These are phyloP conservation scores for Emericellopsis cladophorae DNA, from an alignment of 2,329 filamentous ascomycete genomes.

Conservation along the genomic window DNA sequence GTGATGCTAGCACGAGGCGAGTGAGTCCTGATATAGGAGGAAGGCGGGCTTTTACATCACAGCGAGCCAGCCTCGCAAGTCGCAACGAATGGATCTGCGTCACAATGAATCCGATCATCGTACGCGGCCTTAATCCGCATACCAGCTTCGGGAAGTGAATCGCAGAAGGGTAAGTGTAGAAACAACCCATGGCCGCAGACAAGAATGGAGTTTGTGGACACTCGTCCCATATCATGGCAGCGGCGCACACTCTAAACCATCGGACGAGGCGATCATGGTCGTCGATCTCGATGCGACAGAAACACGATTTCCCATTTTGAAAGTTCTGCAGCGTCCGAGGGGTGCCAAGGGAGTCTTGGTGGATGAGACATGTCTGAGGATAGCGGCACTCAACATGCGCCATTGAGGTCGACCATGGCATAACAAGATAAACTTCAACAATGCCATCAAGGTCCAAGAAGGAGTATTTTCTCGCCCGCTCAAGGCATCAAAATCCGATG, in stretches of 20 bases:
- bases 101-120: no score
- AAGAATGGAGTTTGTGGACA: constrained; percentile 10
- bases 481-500: no score
- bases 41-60: no score
- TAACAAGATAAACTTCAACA: no score
- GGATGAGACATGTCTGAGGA: constrained; percentile 9
- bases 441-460: no score
- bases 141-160: background rate
- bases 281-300: constrained; percentile 7
- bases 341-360: constrained; percentile 4
- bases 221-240: background rate
- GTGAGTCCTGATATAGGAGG: no score
- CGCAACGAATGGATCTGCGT: no score
- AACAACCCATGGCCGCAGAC: constrained; percentile 4
- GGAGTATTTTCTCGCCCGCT: no score
- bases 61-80: no score
- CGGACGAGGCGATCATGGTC: background rate
- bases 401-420: no score
- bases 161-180: background rate
- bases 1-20: no score
- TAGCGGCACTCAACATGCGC: background rate
- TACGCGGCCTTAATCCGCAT: background rate
- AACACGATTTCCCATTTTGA: constrained; percentile 1
- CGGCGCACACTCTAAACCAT: background rate
- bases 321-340: background rate